These are phyloP conservation scores for Buxus sempervirens DNA, from an alignment of 164 flowering plant species.

Conservation along the genomic window DNA sequence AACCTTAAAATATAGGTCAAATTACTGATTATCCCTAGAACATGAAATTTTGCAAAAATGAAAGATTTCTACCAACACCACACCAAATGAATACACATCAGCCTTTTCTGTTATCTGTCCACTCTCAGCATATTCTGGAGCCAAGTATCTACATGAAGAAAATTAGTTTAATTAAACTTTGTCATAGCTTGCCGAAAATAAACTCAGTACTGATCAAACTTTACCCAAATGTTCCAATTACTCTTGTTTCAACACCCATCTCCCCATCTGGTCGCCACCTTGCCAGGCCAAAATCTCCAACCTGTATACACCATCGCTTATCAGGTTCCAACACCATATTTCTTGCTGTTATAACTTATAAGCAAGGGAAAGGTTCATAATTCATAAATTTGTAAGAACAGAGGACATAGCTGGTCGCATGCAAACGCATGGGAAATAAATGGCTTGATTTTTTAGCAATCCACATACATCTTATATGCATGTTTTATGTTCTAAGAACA, in stretches of 20 bases:
- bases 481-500: neutral
- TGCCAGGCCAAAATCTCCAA: slow-evolving; percentile 96
- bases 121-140: slow-evolving; percentile 95
- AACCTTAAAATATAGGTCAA: too few relatives aligned
- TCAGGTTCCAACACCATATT: slow-evolving; percentile 7
- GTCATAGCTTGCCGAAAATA: neutral
- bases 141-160: slow-evolving; percentile 58
- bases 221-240: slow-evolving; percentile 96
- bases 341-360: neutral
- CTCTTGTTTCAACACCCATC: slow-evolving; percentile 70
- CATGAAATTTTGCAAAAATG: too few relatives aligned
- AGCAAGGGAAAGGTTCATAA: neutral
- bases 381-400: neutral
- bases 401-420: neutral
- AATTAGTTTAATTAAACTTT: neutral
- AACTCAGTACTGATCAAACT: neutral
- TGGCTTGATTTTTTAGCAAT: neutral
- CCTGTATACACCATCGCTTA: slow-evolving; percentile 35
- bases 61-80: slow-evolving; percentile 53
- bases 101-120: slow-evolving; percentile 95
- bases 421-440: neutral
- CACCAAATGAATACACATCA: slow-evolving; percentile 91
- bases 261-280: slow-evolving; percentile 96
- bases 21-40: too few relatives aligned
- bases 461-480: neutral